Conservation (phyloP, 352 stramenopile genomes). For the Plasmopara muralis region DNA sequence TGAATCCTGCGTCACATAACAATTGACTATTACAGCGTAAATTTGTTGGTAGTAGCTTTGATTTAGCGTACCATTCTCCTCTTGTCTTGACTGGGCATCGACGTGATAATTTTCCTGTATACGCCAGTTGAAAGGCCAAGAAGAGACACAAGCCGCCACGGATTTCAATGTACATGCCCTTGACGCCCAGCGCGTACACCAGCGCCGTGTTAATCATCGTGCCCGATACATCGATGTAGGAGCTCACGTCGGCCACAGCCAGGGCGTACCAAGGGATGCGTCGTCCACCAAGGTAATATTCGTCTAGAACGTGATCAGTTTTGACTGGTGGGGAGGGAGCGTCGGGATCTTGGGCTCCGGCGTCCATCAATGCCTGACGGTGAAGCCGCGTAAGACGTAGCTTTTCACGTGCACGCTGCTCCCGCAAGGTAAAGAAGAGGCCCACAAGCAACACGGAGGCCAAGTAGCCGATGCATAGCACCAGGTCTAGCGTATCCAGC, state of each 20-base stretch:
- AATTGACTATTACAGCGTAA: no score
- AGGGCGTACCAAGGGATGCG: slow-evolving; percentile 69
- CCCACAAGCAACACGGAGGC: slow-evolving; percentile 58
- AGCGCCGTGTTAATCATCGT: slow-evolving; percentile 84
- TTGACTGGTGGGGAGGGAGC: neutral
- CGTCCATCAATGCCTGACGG: slow-evolving; percentile 1
- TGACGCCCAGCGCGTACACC: slow-evolving; percentile 72
- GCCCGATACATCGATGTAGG: slow-evolving; percentile 79
- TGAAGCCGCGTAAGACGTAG: slow-evolving; percentile 27
- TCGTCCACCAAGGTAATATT: slow-evolving; percentile 69
- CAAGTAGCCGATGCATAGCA: slow-evolving; percentile 49
- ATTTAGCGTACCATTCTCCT: slow-evolving; percentile 35
- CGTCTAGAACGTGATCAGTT: slow-evolving; percentile 30
- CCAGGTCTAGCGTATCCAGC: slow-evolving; percentile 42
- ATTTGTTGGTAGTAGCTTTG: no score
- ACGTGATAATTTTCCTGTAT: slow-evolving; percentile 69
- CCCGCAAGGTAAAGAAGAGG: slow-evolving; percentile 56
- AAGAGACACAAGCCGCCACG: slow-evolving; percentile 71
- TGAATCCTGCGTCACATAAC: slow-evolving; percentile 47
- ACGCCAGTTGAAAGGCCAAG: slow-evolving; percentile 72
- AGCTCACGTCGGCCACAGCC: slow-evolving; percentile 70
- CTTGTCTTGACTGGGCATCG: slow-evolving; percentile 71
- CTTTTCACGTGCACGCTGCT: slow-evolving; percentile 37
- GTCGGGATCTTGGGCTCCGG: no score
- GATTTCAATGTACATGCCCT: slow-evolving; percentile 83